Base-by-base conservation (phyloP, 805 yeast species). In the Lachancea waltii region DNA sequence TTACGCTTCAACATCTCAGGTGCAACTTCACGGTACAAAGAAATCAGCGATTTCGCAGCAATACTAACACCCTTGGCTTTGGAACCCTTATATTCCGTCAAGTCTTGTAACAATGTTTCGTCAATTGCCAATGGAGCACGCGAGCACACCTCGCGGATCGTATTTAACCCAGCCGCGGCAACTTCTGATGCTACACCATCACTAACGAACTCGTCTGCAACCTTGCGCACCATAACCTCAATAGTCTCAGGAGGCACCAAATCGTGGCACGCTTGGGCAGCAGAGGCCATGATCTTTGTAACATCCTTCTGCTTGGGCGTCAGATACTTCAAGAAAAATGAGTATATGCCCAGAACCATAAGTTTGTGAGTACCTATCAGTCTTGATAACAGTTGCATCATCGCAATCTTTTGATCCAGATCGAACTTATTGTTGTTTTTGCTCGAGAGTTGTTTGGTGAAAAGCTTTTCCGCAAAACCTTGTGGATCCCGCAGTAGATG, bases 151-250 rank as follows among this genome's bases (percentile, higher is more conserved):
- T 92, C 98, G 51, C 97, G 73, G 43, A 90, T 90, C 3, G 97
- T 85, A 62, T 92, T 92, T 48, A 92, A 72, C 54, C 99, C 99
- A 4, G 97, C 97, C 37, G 97, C 87, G 4, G 97, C 97, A 38
- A 89, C 99, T 64, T 92, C 96, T 23, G 95, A 79, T 11, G 97
- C 87, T 27, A 92, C 98, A 71, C 99, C 99, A 56, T 92, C 97
- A 49, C 95, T 83, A 18, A 92, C 96, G 54, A 92, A 92, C 64
- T 92, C 98, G 63, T 92, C 95, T 1, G 98, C 97, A 48, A 92
- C 79, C 57, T 90, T 92, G 41, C 95, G 76, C 7, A 92, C 80
- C 49, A 92, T 78, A 35, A 81, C 80, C 31, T 73, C 68, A 43
- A 92, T 74, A 11, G 79, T 77, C 59, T 92, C 99, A 5, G 99